phyloP scores from a whole-genome alignment of 768 basidiomycete genomes.

The Amanita thiersii region DNA sequence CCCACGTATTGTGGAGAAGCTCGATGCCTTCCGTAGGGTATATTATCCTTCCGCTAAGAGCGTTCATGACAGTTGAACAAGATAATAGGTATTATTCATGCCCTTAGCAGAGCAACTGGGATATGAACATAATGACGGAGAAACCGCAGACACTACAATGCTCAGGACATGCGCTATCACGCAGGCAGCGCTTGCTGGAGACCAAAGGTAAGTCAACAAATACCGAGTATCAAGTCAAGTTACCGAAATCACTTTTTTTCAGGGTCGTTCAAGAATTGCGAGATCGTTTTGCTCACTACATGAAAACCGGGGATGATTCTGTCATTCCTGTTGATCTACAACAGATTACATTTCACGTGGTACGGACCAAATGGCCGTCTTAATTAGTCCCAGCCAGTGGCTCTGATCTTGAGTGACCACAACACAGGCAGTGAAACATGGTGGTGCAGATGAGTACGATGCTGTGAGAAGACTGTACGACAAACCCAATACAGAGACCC shows the following conservation, averaged over 20 bases:
- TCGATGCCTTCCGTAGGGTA: slow-evolving; percentile 59
- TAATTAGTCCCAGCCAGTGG: no score
- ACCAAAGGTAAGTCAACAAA: slow-evolving; percentile 19
- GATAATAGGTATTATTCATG: slow-evolving; percentile 46
- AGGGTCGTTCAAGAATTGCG: slow-evolving; percentile 73
- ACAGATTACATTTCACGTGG: slow-evolving; percentile 41
- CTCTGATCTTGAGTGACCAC: no score
- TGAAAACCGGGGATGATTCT: slow-evolving; percentile 67
- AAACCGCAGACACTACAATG: slow-evolving; percentile 59
- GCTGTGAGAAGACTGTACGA: slow-evolving; percentile 61
- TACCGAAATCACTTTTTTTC: slow-evolving; percentile 5
- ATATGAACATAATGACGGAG: slow-evolving; percentile 59
- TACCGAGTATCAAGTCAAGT: background rate
- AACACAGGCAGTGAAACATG: slow-evolving; percentile 62
- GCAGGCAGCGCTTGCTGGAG: slow-evolving; percentile 28
- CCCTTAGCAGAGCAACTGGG: slow-evolving; percentile 78
- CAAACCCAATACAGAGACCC: slow-evolving; percentile 66
- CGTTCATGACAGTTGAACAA: slow-evolving; percentile 8
- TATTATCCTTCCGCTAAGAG: slow-evolving; percentile 2
- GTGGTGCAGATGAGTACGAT: slow-evolving; percentile 69
- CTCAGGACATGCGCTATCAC: slow-evolving; percentile 70
- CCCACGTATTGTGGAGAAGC: slow-evolving; percentile 35
- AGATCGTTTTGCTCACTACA: slow-evolving; percentile 61
- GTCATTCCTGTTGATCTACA: slow-evolving; percentile 78
- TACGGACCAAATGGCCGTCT: no score